Evolutionary conservation across 495 filamentous ascomycete species (phyloP).

Genomic region (Talaromyces proteolyticus): DNA sequence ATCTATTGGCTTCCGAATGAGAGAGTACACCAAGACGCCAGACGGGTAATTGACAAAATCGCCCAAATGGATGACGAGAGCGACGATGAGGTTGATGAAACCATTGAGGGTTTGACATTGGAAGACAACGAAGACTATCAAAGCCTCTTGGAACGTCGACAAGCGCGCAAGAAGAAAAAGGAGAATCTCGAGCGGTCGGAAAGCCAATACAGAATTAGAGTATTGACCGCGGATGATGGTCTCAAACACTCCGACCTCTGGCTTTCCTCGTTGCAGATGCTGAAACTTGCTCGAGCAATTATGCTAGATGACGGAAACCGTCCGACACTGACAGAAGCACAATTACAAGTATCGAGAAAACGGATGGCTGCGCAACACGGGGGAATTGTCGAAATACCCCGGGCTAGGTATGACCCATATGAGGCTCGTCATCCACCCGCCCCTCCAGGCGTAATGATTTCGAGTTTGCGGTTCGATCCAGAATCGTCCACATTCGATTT

Average conservation of each 20-base stretch:
- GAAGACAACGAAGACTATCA: conserved; percentile 3
- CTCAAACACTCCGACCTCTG: conserved; percentile 24
- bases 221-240: conserved; percentile 21
- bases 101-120: not conserved
- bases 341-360: not conserved
- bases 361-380: not conserved
- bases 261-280: conserved; percentile 25
- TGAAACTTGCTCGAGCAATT: conserved; percentile 22
- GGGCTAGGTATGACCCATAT: not conserved
- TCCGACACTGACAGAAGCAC: conserved; percentile 1
- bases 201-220: conserved; percentile 19
- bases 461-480: not conserved
- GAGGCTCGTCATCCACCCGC: not conserved
- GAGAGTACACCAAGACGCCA: conserved; percentile 11
- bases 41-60: conserved; percentile 38
- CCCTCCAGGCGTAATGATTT: not conserved
- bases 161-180: conserved; percentile 14
- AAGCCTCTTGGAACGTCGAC: conserved; percentile 10
- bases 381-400: no score
- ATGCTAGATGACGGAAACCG: conserved; percentile 19
- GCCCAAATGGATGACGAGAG: conserved; percentile 7
- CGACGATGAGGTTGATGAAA: not conserved
- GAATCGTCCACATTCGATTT: not conserved
- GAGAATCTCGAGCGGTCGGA: conserved; percentile 12
- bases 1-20: conserved; percentile 32